Conservation (phyloP, 2,329 filamentous ascomycete genomes). For the Fusarium nisikadoi region DNA sequence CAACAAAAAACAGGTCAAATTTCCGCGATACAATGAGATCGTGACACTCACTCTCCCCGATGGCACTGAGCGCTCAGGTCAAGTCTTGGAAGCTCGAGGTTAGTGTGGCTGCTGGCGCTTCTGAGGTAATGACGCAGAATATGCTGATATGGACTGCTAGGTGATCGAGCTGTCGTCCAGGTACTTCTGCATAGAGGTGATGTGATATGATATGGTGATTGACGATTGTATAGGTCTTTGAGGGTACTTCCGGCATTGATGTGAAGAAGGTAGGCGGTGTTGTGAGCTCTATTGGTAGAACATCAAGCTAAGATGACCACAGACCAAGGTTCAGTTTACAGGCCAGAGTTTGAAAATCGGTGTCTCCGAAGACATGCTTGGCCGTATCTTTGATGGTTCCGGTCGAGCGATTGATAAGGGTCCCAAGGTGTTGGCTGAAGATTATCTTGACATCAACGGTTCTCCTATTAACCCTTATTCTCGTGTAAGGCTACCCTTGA, state of each 20-base stretch:
- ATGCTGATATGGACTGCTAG: conserved; percentile 58
- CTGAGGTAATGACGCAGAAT: conserved; percentile 16
- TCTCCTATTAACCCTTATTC: conserved; percentile 98
- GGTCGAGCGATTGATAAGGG: conserved; percentile 99
- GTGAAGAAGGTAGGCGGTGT: conserved; percentile 85
- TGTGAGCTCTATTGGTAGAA: conserved; percentile 6
- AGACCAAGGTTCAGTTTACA: conserved; percentile 98
- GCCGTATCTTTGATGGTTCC: conserved; percentile 98
- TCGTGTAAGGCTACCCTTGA: conserved; percentile 68
- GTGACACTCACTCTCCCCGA: conserved; percentile 95
- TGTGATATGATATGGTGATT: conserved; percentile 33
- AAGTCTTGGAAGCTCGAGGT: conserved; percentile 98
- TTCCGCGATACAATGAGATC: conserved; percentile 97
- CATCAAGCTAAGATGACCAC: conserved; percentile 43
- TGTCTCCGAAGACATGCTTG: conserved; percentile 99
- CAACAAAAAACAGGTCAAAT: conserved; percentile 80
- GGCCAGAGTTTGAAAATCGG: conserved; percentile 98
- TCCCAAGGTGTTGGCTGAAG: conserved; percentile 96
- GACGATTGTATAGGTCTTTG: conserved; percentile 78
- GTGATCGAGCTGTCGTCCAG: conserved; percentile 94
- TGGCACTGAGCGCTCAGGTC: conserved; percentile 91
- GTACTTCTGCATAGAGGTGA: conserved; percentile 59
- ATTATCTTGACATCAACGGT: conserved; percentile 99
- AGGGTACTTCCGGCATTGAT: conserved; percentile 96
- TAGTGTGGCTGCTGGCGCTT: conserved; percentile 40